Evolutionary conservation across 306 rosid genomes (phyloP), one percentile per base, ranked within the genome.

Genomic region (Herpetospermum pedunculosum): DNA sequence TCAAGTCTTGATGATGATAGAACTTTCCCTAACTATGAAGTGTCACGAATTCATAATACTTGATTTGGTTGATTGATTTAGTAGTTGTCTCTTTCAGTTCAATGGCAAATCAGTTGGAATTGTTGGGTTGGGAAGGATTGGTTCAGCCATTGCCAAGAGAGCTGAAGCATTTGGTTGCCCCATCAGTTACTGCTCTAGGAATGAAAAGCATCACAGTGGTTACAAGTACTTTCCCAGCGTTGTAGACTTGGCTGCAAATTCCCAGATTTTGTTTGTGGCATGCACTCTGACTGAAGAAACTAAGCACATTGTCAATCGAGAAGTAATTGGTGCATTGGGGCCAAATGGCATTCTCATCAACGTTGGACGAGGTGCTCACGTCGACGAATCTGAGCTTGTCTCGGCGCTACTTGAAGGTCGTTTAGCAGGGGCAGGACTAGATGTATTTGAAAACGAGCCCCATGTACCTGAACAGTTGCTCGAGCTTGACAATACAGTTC

Each of bases 51-150:
- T 43, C 37, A 43, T 13, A 21, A 37, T 26, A 3, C 7, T 38
- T 52, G 76, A 38, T 70, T 59, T 52, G 53, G 34, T 70, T 44
- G 10, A 32, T 79, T 72, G 5, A 43, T 30, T 77, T 15, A 37
- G 46, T 62, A 35, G 63, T 68, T 55, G 43, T 62, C n/a, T 72
- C 44, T 77, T 83, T 72, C 90, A 91, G 97, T 87, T 88, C 76
- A 85, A 85, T 50, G 87, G 89, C 4, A 88, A 82, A 81, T 58
- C 86, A 2, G 80, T 91, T 46, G 97, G 95, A 74, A 87, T 91
- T 73, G 59, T 88, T 75, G 92, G 97, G 15, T 58, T 91, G 78
- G 97, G 97, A 43, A 87, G 95, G 73, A 91, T 87, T 48, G 97
- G 97, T 28, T 78, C 83, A 9, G 89, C 90, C 64, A 84, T 88